phyloP scores from a whole-genome alignment of 179 eudicot species.

The Patellifolia procumbens region DNA sequence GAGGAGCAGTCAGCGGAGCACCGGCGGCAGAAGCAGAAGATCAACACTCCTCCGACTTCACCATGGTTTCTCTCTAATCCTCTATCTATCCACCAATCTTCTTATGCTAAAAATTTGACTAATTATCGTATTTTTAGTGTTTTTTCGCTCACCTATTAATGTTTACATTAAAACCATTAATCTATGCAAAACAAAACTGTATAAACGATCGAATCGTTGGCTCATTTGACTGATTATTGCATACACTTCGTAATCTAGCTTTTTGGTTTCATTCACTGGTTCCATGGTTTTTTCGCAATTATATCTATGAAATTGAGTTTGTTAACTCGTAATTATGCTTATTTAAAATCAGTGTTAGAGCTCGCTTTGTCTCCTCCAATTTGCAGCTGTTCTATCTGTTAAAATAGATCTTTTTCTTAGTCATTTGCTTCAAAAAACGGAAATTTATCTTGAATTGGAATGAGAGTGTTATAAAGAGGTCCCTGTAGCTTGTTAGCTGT shows the following conservation, averaged over 20 bases:
- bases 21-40: not conserved
- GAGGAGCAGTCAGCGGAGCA: not conserved
- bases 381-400: not conserved
- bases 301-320: not conserved
- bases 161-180: too few species aligned
- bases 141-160: too few species aligned
- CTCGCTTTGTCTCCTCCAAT: too few species aligned
- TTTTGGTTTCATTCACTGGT: not conserved
- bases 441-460: not conserved
- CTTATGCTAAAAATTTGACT: too few species aligned
- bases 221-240: not conserved
- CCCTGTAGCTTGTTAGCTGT: not conserved
- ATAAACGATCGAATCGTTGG: not conserved
- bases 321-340: too few species aligned
- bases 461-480: not conserved
- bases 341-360: not conserved
- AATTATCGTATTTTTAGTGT: not conserved
- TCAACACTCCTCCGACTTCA: not conserved
- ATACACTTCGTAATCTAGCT: not conserved
- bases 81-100: not conserved
- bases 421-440: too few species aligned
- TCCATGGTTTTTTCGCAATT: not conserved
- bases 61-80: slow-evolving; percentile 7
- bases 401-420: too few species aligned
- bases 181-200: too few species aligned